Base-by-base conservation (phyloP, 441 rosid species). In the Theobroma grandiflorum region DNA sequence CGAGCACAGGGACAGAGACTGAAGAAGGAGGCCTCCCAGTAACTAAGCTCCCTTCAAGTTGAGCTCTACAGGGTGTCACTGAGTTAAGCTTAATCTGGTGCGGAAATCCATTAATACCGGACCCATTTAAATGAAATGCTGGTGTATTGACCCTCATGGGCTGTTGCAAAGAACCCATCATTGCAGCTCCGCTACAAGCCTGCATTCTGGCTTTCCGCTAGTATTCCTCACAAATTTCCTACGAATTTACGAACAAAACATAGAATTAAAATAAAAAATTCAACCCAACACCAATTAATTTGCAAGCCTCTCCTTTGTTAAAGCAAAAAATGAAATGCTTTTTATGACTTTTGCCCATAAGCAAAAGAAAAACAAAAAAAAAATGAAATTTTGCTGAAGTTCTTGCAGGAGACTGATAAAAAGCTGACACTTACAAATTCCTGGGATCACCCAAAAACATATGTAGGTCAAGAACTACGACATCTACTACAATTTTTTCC, bases 111-210 rank as follows among this genome's bases (percentile, higher is more conserved):
- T 45, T 47, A 53, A 85, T 40, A 59, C 77, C 72, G 33, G 82
- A 84, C 45, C 82, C 79, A 47, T 82, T 43, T 6, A 81, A 78
- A 42, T 85, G 79, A 65, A 84, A 85, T 50, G 82, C 42, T 31
- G 84, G 73, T 55, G 83, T 82, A 79, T 87, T 86, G 70, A 85
- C 81, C 81, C 79, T 74, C 76, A 86, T 35, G n/a, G 90, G 85
- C 58, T 89, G 93, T 80, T 88, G 95, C 80, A 88, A 65, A 81
- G 95, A 91, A 82, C 85, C 91, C 85, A 78, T 89, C 50, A 81
- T 79, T 20, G 85, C 84, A 77, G 87, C 85, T 79, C 92, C 92
- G 64, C 84, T 72, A 75, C 82, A 91, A 78, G 91, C 85, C 76
- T 88, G 88, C 93, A 91, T 91, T 59, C 14, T 84, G 55, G 59